Conservation (phyloP, 2,329 filamentous ascomycete species). For the Pseudogymnoascus sp. region DNA sequence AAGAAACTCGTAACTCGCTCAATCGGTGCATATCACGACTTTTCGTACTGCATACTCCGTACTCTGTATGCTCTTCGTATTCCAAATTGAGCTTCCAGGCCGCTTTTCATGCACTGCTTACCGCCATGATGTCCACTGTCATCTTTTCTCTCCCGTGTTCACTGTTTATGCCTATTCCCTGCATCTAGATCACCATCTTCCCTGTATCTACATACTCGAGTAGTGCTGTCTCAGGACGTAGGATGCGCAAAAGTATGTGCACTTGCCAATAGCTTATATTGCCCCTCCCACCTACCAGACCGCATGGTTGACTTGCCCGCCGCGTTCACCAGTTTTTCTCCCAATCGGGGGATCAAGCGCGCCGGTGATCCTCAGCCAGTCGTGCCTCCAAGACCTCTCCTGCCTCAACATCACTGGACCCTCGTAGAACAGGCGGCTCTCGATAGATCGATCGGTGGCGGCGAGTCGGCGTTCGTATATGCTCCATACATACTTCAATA, state of each 20-base stretch:
- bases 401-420: background rate
- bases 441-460: slow-evolving; percentile 5
- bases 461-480: background rate
- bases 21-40: slow-evolving; percentile 1
- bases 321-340: background rate
- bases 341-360: background rate
- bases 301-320: background rate
- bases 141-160: background rate
- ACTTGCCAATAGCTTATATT: background rate
- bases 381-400: background rate
- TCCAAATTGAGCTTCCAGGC: background rate
- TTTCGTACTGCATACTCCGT: background rate
- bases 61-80: background rate
- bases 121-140: background rate
- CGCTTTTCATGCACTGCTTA: background rate
- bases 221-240: background rate
- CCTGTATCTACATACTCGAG: background rate
- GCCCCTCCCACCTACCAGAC: background rate
- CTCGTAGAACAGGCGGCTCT: background rate
- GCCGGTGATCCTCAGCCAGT: background rate
- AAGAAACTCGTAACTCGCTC: background rate
- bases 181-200: background rate
- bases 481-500: background rate
- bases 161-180: background rate
- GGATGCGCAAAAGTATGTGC: background rate